These are phyloP conservation scores for Phytophthora boehmeriae DNA, from an alignment of 352 stramenopile species.

Conservation along the genomic window DNA sequence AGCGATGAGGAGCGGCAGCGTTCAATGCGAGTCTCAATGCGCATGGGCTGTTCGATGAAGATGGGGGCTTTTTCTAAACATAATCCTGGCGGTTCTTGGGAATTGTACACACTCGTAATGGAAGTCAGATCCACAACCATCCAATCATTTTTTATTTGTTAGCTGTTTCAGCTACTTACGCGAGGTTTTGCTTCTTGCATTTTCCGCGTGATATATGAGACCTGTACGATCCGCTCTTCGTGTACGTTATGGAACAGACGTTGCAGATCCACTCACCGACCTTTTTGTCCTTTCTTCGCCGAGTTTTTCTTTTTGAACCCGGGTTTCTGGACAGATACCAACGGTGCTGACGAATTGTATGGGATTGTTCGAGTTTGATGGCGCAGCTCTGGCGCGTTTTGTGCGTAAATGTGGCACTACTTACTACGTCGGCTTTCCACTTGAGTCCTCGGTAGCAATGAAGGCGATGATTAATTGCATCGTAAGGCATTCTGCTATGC, in stretches of 20 bases:
- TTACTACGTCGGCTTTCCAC: conserved; percentile 8
- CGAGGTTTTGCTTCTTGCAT: not conserved
- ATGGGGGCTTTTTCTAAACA: conserved; percentile 14
- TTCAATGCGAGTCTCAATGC: conserved; percentile 7
- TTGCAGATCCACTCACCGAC: no score
- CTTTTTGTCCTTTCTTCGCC: no score
- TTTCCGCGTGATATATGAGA: not conserved
- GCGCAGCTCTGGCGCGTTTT: no score
- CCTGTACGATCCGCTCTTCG: no score
- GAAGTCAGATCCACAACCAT: conserved; percentile 20
- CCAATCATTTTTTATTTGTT: not conserved
- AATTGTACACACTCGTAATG: conserved; percentile 20
- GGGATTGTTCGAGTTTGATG: no score
- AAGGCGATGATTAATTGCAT: not conserved
- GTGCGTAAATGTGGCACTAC: not conserved
- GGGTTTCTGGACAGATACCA: no score
- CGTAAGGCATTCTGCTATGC: conserved; percentile 3
- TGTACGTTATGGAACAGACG: no score
- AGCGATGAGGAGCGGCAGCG: conserved; percentile 2
- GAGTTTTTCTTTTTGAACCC: no score
- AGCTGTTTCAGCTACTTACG: no score
- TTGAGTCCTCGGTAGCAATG: conserved; percentile 10
- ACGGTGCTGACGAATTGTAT: no score
- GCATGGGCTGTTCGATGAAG: conserved; percentile 12
- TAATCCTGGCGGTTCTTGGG: conserved; percentile 10